A percentile compares a stretch with the other conserved stretches of the same genome.
These are phyloP conservation scores for Nematodospora anomalae DNA, from an alignment of 1,139 yeast genomes.

Conservation along the genomic window DNA sequence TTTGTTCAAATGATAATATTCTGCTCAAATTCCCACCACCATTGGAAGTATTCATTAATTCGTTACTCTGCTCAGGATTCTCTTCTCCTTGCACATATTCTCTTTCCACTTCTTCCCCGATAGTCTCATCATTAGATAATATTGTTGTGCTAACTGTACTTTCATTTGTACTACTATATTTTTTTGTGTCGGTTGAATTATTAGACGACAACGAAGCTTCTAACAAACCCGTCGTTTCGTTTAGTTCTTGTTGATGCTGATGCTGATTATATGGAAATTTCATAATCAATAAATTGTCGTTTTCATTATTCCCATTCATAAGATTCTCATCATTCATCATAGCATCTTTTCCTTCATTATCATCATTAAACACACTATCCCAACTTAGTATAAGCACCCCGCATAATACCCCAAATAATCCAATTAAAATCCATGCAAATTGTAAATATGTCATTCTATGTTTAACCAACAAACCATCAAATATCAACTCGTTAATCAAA, in stretches of 20 bases:
- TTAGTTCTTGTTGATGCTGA: neutral
- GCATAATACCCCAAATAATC: constrained; percentile 37
- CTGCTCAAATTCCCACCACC: constrained; percentile 2
- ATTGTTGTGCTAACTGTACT: neutral
- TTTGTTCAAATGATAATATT: constrained; percentile 13
- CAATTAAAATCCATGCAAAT: constrained; percentile 37
- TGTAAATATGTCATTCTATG: constrained; percentile 32
- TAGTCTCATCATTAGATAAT: constrained; percentile 1
- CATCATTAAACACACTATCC: constrained; percentile 39
- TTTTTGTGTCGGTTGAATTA: constrained; percentile 4
- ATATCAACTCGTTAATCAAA: constrained; percentile 70
- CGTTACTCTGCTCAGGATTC: constrained; percentile 1
- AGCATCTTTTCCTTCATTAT: constrained; percentile 1
- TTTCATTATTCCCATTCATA: neutral
- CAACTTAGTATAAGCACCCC: constrained; percentile 48
- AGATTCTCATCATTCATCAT: constrained; percentile 1
- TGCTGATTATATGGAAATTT: constrained; percentile 11
- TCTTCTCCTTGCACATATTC: too few species aligned
- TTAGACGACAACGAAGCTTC: constrained; percentile 7
- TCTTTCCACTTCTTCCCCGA: neutral
- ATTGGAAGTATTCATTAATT: constrained; percentile 3
- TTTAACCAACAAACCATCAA: constrained; percentile 32
- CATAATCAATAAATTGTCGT: constrained; percentile 11
- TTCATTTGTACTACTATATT: constrained; percentile 5
- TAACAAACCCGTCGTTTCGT: constrained; percentile 8